phyloP scores from a whole-genome alignment of 1,284 basidiomycete species.

The Fomitopsis palustris region DNA sequence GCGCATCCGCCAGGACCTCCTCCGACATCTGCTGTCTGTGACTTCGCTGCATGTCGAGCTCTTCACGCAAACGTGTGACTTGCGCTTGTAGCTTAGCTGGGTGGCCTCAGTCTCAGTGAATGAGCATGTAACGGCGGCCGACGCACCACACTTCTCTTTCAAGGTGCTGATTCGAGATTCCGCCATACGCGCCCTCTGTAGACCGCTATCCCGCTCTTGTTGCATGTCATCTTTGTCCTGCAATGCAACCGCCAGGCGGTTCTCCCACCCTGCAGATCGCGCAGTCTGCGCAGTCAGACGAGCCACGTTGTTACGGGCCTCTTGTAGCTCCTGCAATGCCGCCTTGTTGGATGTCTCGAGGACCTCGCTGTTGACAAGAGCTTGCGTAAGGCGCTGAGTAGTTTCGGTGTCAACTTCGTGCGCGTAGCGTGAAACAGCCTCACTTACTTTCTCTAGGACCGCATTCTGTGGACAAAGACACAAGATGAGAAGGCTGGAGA shows the following conservation, averaged over 20 bases:
- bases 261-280: slow-evolving; percentile 68
- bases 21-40: slow-evolving; percentile 72
- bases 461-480: slow-evolving; percentile 51
- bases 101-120: neutral
- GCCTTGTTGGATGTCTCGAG: slow-evolving; percentile 77
- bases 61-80: slow-evolving; percentile 57
- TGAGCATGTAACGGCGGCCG: neutral
- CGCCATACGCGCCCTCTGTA: slow-evolving; percentile 65
- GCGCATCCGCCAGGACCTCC: slow-evolving; percentile 69
- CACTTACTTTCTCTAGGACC: slow-evolving; percentile 60
- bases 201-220: slow-evolving; percentile 78
- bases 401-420: neutral
- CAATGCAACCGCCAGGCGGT: slow-evolving; percentile 53
- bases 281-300: slow-evolving; percentile 68
- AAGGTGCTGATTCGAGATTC: slow-evolving; percentile 63
- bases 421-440: neutral
- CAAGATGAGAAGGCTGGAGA: neutral
- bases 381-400: slow-evolving; percentile 73
- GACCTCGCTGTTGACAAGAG: slow-evolving; percentile 79
- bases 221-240: slow-evolving; percentile 83
- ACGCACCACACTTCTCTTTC: slow-evolving; percentile 53
- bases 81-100: slow-evolving; percentile 74
- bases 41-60: slow-evolving; percentile 62
- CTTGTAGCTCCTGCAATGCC: slow-evolving; percentile 74
- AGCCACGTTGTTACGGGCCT: slow-evolving; percentile 67